Conservation (phyloP, 352 stramenopile species). For the Phytophthora cryptogea region DNA sequence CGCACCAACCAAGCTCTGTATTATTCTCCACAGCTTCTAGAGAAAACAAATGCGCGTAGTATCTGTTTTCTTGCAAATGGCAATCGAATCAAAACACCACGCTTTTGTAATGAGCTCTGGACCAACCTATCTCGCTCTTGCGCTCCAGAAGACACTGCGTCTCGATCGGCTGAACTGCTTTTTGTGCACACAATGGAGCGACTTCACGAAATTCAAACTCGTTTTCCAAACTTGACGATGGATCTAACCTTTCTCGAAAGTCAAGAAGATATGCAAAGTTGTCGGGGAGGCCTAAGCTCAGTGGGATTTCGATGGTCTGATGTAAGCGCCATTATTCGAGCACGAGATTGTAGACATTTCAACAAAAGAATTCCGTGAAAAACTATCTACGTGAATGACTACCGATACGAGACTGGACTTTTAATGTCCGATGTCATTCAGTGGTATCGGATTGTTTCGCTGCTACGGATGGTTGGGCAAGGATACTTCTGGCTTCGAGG, state of each 20-base stretch:
- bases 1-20: slow-evolving; percentile 42
- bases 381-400: slow-evolving; percentile 49
- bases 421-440: slow-evolving; percentile 31
- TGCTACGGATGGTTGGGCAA: slow-evolving; percentile 38
- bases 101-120: slow-evolving; percentile 33
- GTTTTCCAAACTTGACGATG: slow-evolving; percentile 22
- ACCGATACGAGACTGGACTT: slow-evolving; percentile 40
- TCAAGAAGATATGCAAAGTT: slow-evolving; percentile 33
- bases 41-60: background rate
- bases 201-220: slow-evolving; percentile 13
- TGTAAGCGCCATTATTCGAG: slow-evolving; percentile 29
- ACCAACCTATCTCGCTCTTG: slow-evolving; percentile 32
- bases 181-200: slow-evolving; percentile 28
- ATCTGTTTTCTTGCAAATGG: slow-evolving; percentile 29
- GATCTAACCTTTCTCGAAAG: slow-evolving; percentile 34
- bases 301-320: slow-evolving; percentile 27
- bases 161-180: slow-evolving; percentile 13
- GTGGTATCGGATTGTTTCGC: slow-evolving; percentile 37
- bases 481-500: slow-evolving; percentile 44
- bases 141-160: slow-evolving; percentile 4
- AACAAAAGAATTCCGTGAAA: too few relatives aligned
- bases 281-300: slow-evolving; percentile 15
- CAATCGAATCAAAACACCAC: background rate
- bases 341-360: slow-evolving; percentile 19
- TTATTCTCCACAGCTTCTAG: slow-evolving; percentile 31